Evolutionary conservation across 805 yeast species (phyloP).

Genomic region (Tetrapisispora taiwanensis): DNA sequence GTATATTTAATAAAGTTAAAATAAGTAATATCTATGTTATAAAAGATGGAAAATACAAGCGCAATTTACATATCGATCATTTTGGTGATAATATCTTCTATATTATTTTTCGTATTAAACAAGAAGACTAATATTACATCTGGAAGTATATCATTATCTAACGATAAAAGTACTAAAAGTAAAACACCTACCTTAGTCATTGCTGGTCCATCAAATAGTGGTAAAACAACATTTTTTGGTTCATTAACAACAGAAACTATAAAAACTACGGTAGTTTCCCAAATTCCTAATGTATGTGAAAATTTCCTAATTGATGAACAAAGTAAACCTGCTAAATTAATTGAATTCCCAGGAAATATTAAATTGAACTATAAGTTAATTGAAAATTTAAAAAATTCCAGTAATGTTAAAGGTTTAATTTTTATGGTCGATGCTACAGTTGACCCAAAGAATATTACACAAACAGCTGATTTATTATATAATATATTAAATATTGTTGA

Average conservation of each 20-base stretch:
- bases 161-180: background rate
- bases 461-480: conserved; percentile 49
- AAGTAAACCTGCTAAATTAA: conserved; percentile 38
- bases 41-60: background rate
- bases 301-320: conserved; percentile 6
- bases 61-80: background rate
- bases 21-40: too few species aligned
- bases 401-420: conserved; percentile 53
- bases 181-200: conserved; percentile 46
- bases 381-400: conserved; percentile 37
- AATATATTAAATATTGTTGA: conserved; percentile 56
- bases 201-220: conserved; percentile 54
- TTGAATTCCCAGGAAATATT: conserved; percentile 85
- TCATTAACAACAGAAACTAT: conserved; percentile 22
- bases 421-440: conserved; percentile 71
- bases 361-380: conserved; percentile 53
- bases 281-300: conserved; percentile 35
- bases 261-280: conserved; percentile 40
- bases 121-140: background rate
- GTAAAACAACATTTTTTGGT: conserved; percentile 43
- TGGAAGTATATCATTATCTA: background rate
- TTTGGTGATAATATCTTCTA: background rate
- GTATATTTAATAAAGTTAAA: too few species aligned
- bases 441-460: conserved; percentile 38
- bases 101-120: background rate